phyloP scores from a whole-genome alignment of 768 basidiomycete genomes.

The Phlegmacium glaucopus region DNA sequence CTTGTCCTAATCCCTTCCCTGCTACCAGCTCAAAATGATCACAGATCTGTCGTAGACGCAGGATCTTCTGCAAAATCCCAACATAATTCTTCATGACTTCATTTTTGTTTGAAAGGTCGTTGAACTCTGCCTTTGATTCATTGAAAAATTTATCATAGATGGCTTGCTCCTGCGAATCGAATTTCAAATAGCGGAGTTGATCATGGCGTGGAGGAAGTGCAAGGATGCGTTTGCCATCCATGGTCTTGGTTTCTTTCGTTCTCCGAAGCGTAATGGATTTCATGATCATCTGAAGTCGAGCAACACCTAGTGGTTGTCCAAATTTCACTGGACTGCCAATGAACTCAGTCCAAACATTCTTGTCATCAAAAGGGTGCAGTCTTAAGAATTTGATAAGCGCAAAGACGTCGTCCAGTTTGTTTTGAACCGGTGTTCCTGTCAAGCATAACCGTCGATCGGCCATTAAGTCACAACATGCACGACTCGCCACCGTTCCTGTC shows the following conservation, averaged over 20 bases:
- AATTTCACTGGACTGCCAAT: constrained; percentile 93
- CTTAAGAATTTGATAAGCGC: constrained; percentile 96
- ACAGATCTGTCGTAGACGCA: constrained; percentile 96
- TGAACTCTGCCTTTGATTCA: constrained; percentile 91
- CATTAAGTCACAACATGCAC: constrained; percentile 91
- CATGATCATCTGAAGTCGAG: constrained; percentile 96
- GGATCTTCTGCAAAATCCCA: constrained; percentile 93
- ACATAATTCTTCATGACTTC: constrained; percentile 99
- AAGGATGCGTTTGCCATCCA: constrained; percentile 82
- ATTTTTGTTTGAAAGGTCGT: constrained; percentile 80
- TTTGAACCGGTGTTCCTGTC: constrained; percentile 99
- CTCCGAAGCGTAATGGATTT: constrained; percentile 93
- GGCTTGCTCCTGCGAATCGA: constrained; percentile 75
- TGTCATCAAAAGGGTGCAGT: constrained; percentile 89
- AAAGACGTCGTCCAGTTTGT: constrained; percentile 97
- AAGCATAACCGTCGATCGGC: constrained; percentile 92
- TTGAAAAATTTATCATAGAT: constrained; percentile 89
- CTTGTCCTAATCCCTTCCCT: constrained; percentile 51
- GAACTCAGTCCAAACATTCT: constrained; percentile 88
- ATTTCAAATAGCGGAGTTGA: constrained; percentile 80
- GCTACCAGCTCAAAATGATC: constrained; percentile 91
- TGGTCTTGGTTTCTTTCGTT: constrained; percentile 85
- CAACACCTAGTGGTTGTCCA: constrained; percentile 85
- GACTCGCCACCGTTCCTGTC: constrained; percentile 87
- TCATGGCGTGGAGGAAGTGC: constrained; percentile 89